Percentiles rank a stretch among this genome's conserved stretches.
Evolutionary conservation across 495 filamentous ascomycete species (phyloP).

Genomic region (Niebla homalea): DNA sequence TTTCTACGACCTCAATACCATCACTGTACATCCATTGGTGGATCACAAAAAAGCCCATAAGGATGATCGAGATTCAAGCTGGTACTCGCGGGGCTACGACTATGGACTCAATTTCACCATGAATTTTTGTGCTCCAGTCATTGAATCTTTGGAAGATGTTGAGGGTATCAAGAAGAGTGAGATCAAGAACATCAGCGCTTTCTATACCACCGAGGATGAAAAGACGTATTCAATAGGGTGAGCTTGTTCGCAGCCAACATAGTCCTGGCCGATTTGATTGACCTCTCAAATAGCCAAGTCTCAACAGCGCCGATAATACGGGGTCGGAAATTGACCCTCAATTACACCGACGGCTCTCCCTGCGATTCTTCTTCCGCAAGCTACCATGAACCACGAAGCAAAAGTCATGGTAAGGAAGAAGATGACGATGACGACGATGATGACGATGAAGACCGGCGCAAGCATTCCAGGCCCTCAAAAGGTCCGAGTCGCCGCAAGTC

Average conservation of each 20-base stretch:
- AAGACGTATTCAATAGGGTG: conserved; percentile 79
- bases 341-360: conserved; percentile 82
- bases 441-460: conserved; percentile 28
- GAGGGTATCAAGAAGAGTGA: conserved; percentile 47
- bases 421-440: conserved; percentile 26
- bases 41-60: conserved; percentile 45
- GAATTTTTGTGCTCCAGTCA: conserved; percentile 82
- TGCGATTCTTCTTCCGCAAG: conserved; percentile 36
- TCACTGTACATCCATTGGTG: conserved; percentile 44
- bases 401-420: conserved; percentile 27
- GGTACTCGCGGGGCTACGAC: conserved; percentile 72
- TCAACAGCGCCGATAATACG: conserved; percentile 60
- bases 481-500: conserved; percentile 54
- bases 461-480: conserved; percentile 26
- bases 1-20: conserved; percentile 80
- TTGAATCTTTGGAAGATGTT: conserved; percentile 61
- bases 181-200: conserved; percentile 84
- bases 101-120: conserved; percentile 84
- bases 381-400: conserved; percentile 13
- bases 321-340: conserved; percentile 80
- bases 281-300: conserved; percentile 38
- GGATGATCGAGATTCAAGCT: conserved; percentile 56
- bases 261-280: background rate
- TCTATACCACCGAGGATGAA: conserved; percentile 51
- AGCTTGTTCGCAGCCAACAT: conserved; percentile 10